A percentile compares a stretch with the other conserved stretches of the same genome.
Conservation (phyloP, 495 filamentous ascomycete genomes). For the Pyrenula massariospora region DNA sequence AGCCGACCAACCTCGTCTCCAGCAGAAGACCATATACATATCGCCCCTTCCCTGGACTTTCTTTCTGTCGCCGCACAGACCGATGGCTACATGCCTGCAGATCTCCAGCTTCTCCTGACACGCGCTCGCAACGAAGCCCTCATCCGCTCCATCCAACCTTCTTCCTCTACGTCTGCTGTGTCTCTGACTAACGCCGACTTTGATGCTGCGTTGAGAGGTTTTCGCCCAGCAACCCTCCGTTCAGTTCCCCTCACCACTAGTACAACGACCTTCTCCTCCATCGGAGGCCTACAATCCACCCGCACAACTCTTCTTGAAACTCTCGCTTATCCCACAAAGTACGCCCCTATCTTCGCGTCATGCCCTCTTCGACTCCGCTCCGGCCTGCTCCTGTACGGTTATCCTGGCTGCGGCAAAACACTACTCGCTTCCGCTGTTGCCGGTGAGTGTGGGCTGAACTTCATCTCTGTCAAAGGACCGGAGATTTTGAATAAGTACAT, state of each 20-base stretch:
- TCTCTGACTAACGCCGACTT: conserved; percentile 64
- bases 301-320: conserved; percentile 84
- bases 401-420: conserved; percentile 93
- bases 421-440: conserved; percentile 87
- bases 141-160: conserved; percentile 51
- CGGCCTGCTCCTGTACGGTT: conserved; percentile 85
- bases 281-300: conserved; percentile 78
- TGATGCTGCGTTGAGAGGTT: conserved; percentile 70
- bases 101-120: conserved; percentile 73
- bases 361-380: conserved; percentile 89
- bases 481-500: conserved; percentile 99
- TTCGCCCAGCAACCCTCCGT: conserved; percentile 85
- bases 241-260: conserved; percentile 88
- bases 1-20: conserved; percentile 35
- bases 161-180: conserved; percentile 29
- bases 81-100: conserved; percentile 95
- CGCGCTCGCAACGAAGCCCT: conserved; percentile 85
- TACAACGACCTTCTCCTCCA: conserved; percentile 77
- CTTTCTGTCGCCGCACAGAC: conserved; percentile 86
- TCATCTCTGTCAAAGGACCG: conserved; percentile 95
- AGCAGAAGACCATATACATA: conserved; percentile 47
- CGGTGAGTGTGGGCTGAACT: conserved; percentile 92
- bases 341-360: conserved; percentile 93
- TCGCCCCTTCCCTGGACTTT: conserved; percentile 72
- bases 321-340: conserved; percentile 91